These are phyloP conservation scores for Streptanthus diversifolius DNA, from an alignment of 345 rosid genomes.

Conservation along the genomic window DNA sequence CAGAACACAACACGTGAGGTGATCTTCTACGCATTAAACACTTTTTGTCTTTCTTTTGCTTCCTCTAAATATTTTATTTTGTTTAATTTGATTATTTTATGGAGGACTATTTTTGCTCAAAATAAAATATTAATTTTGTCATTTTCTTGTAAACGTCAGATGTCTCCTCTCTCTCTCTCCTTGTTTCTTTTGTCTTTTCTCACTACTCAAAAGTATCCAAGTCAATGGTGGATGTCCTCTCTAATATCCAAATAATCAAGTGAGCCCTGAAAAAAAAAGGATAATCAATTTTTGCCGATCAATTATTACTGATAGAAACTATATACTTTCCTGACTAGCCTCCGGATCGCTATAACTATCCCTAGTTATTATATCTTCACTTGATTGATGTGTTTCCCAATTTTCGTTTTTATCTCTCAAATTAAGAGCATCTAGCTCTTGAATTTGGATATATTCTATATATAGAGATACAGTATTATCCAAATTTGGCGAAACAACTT, in stretches of 20 bases:
- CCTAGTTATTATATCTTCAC: neutral
- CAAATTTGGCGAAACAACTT: neutral
- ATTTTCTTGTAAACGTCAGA: neutral
- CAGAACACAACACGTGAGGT: slow-evolving; percentile 13
- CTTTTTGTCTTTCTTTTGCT: slow-evolving; percentile 12
- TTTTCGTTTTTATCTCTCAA: neutral
- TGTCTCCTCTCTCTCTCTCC: neutral
- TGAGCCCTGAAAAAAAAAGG: neutral
- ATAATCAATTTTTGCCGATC: neutral
- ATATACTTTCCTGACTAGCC: neutral
- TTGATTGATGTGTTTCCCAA: neutral
- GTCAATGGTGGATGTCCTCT: slow-evolving; percentile 14
- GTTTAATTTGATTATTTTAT: neutral
- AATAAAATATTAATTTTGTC: slow-evolving; percentile 7
- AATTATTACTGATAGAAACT: neutral
- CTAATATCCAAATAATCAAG: neutral
- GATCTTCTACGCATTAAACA: slow-evolving; percentile 1
- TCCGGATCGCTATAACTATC: neutral
- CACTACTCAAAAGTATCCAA: neutral
- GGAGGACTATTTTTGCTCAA: neutral
- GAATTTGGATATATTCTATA: neutral
- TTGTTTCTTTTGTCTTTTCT: neutral
- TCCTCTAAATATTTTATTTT: slow-evolving; percentile 7
- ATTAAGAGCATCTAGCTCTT: slow-evolving; percentile 2
- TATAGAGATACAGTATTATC: neutral